Evolutionary conservation across 2,329 filamentous ascomycete species (phyloP).

Genomic region (Coleophoma cylindrospora): DNA sequence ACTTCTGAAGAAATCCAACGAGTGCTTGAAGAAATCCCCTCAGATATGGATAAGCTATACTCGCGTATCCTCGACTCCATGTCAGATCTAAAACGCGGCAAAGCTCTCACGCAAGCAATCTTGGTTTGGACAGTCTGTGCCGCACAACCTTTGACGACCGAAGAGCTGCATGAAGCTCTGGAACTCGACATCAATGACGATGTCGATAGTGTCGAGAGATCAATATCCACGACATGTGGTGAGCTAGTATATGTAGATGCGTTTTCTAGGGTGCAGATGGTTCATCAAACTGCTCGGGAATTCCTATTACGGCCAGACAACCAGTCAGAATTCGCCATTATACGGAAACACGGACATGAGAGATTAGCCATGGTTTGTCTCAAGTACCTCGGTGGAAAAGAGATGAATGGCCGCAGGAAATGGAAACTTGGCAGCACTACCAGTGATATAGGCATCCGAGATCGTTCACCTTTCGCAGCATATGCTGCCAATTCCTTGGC

Average conservation of each 20-base stretch:
- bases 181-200: conserved; percentile 21
- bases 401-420: conserved; percentile 8
- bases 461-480: conserved; percentile 4
- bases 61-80: conserved; percentile 5
- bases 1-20: conserved; percentile 19
- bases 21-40: conserved; percentile 25
- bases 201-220: conserved; percentile 13
- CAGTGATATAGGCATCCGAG: neutral
- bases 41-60: conserved; percentile 24
- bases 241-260: conserved; percentile 24
- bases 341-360: conserved; percentile 14
- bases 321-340: conserved; percentile 20
- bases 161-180: conserved; percentile 24
- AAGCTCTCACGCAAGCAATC: conserved; percentile 22
- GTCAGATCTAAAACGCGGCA: conserved; percentile 9
- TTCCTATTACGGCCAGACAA: conserved; percentile 19
- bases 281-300: conserved; percentile 24
- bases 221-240: conserved; percentile 24
- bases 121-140: conserved; percentile 23
- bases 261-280: conserved; percentile 14
- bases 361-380: conserved; percentile 22
- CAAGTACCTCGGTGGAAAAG: conserved; percentile 13
- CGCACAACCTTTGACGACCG: conserved; percentile 14
- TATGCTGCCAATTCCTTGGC: conserved; percentile 22
- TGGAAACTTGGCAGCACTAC: neutral